Conservation (phyloP, 192 early-diverging fungal genomes). For the Mortierella hygrophila region DNA sequence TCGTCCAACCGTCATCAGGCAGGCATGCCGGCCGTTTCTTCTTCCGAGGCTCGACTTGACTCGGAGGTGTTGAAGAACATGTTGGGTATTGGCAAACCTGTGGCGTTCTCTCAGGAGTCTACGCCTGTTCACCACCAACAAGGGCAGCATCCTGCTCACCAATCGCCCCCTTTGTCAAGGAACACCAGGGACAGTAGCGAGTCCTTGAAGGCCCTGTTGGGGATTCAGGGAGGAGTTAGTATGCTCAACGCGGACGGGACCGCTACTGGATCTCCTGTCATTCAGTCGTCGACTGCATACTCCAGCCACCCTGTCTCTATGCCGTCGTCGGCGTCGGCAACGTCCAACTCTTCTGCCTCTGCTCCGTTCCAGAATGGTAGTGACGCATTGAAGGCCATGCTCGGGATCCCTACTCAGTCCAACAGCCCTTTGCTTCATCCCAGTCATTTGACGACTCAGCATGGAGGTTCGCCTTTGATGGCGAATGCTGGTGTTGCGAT, state of each 20-base stretch:
- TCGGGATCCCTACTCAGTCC: conserved; percentile 23
- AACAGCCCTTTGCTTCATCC: conserved; percentile 11
- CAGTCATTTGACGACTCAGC: not conserved
- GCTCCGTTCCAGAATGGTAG: conserved; percentile 32
- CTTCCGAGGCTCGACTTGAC: conserved; percentile 30
- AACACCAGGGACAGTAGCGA: conserved; percentile 27
- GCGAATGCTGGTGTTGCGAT: not conserved
- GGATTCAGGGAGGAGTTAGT: conserved; percentile 24
- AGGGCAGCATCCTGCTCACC: not conserved
- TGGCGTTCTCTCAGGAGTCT: conserved; percentile 6
- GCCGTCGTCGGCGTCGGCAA: conserved; percentile 1
- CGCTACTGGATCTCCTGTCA: conserved; percentile 23
- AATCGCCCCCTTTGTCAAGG: not conserved
- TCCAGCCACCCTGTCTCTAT: conserved; percentile 10
- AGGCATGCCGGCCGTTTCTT: conserved; percentile 2
- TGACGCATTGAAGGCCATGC: conserved; percentile 41
- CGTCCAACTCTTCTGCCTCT: conserved; percentile 14
- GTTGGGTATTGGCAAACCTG: conserved; percentile 45
- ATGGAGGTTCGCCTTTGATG: conserved; percentile 9
- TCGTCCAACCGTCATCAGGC: conserved; percentile 6
- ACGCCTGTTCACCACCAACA: not conserved
- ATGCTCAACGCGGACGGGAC: conserved; percentile 14
- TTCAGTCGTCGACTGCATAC: conserved; percentile 16
- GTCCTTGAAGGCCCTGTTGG: conserved; percentile 37
- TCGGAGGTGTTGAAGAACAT: conserved; percentile 50